A percentile compares a stretch with the other conserved stretches of the same genome.
phyloP scores from a whole-genome alignment of 164 flowering plant genomes.

The Macadamia tetraphylla region DNA sequence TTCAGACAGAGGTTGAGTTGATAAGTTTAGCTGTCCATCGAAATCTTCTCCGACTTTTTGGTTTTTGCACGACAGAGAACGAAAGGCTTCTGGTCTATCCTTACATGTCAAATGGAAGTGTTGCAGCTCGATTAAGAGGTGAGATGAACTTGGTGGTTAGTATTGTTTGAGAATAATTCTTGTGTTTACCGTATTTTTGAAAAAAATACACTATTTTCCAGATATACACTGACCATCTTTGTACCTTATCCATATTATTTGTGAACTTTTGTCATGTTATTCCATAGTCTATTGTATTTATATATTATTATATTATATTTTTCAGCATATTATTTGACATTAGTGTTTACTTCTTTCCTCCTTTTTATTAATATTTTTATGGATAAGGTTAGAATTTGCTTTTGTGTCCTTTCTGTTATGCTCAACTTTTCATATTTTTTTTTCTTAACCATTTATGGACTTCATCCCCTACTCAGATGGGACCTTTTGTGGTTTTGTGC shows the following conservation, averaged over 20 bases:
- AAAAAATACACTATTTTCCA: no score
- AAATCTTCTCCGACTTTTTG: slow-evolving; percentile 70
- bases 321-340: no score
- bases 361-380: no score
- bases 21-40: slow-evolving; percentile 87
- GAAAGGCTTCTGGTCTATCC: slow-evolving; percentile 79
- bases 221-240: no score
- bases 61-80: slow-evolving; percentile 64
- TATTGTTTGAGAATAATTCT: background rate
- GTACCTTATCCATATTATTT: no score
- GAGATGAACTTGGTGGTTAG: background rate
- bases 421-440: background rate
- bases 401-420: background rate
- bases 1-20: slow-evolving; percentile 83
- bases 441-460: background rate
- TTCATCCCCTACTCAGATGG: background rate
- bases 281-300: no score
- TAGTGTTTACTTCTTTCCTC: no score
- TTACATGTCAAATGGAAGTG: slow-evolving; percentile 87
- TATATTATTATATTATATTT: no score
- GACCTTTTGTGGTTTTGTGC: background rate
- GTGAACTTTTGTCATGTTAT: no score
- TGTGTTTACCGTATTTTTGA: no score
- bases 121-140: slow-evolving; percentile 70
- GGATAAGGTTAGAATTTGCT: no score